Evolutionary conservation across 768 basidiomycete genomes (phyloP).

Genomic region (Suillus subluteus): DNA sequence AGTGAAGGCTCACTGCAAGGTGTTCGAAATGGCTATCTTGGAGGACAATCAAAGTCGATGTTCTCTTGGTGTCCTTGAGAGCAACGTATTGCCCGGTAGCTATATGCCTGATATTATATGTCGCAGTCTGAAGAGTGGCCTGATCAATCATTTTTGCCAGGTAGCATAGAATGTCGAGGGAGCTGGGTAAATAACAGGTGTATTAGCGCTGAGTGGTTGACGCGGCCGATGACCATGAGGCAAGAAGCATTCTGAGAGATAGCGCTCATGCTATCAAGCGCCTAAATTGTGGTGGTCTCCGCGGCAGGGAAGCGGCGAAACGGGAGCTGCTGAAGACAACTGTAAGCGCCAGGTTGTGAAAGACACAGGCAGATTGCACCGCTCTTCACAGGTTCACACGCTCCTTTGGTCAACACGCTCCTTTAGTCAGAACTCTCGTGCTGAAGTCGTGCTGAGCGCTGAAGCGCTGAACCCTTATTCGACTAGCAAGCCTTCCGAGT

Average conservation of each 20-base stretch:
- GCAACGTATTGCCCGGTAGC: constrained; percentile 7
- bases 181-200: not conserved
- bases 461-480: no score
- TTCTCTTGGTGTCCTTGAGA: constrained; percentile 6
- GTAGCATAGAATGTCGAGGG: not conserved
- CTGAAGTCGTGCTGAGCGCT: no score
- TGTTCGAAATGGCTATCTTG: constrained; percentile 5
- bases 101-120: constrained; percentile 5
- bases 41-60: not conserved
- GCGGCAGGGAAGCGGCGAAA: not conserved
- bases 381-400: not conserved
- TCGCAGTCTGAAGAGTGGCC: constrained; percentile 4
- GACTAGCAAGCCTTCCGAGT: no score
- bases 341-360: not conserved
- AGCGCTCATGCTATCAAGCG: not conserved
- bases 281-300: not conserved
- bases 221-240: not conserved
- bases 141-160: not conserved
- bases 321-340: not conserved
- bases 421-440: not conserved
- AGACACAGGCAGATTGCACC: not conserved
- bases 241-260: not conserved
- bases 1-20: constrained; percentile 2
- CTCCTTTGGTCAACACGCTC: not conserved
- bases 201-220: not conserved